Conservation (phyloP, 2,329 filamentous ascomycete species). For the Apiospora saccharicola region DNA sequence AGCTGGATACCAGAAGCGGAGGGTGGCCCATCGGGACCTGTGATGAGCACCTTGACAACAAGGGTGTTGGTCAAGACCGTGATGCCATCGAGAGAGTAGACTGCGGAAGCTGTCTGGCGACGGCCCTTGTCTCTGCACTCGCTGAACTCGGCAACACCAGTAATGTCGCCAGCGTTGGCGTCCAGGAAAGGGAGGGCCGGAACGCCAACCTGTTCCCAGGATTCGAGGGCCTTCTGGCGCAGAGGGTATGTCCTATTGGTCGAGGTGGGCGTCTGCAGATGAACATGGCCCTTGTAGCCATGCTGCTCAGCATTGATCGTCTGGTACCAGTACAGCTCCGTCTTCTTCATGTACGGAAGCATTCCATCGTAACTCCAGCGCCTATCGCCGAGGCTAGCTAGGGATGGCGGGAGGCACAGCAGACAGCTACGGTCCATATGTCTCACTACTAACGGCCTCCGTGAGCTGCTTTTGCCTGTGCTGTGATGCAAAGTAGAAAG, state of each 20-base stretch:
- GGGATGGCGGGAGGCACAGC: background rate
- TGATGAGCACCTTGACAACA: constrained; percentile 31
- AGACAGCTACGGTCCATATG: background rate
- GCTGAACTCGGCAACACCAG: constrained; percentile 43
- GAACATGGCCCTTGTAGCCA: constrained; percentile 44
- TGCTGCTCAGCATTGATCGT: constrained; percentile 44
- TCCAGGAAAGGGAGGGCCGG: constrained; percentile 37
- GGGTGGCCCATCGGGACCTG: background rate
- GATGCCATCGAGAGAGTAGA: constrained; percentile 33
- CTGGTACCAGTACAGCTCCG: constrained; percentile 42
- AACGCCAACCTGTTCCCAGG: constrained; percentile 51
- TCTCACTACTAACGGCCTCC: background rate
- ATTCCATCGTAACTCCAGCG: constrained; percentile 55
- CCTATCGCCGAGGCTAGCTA: constrained; percentile 27
- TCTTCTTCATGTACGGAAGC: constrained; percentile 53
- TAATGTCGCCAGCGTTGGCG: constrained; percentile 40
- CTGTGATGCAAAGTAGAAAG: background rate
- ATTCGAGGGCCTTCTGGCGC: constrained; percentile 41
- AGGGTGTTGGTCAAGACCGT: constrained; percentile 33
- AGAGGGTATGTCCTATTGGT: constrained; percentile 48
- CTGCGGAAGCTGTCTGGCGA: constrained; percentile 34
- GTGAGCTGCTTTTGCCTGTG: background rate
- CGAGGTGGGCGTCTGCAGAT: constrained; percentile 34
- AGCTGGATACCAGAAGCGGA: constrained; percentile 52
- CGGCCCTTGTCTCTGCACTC: constrained; percentile 34